Conservation (phyloP, 495 filamentous ascomycete species). For the Clavariopsis aquatica region DNA sequence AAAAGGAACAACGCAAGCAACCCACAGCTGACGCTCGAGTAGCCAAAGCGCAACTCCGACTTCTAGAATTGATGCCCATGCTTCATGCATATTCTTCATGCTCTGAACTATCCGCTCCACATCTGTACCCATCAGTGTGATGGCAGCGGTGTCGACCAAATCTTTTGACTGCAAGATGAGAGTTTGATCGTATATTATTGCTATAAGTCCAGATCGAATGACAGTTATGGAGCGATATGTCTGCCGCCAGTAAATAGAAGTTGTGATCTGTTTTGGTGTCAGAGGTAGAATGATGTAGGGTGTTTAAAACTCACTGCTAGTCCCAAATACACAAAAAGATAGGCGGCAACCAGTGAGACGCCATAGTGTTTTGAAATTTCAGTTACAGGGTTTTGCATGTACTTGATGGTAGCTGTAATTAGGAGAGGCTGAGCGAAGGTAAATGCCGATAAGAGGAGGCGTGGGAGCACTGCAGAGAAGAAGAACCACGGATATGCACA, state of each 20-base stretch:
- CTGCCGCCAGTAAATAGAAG: not conserved
- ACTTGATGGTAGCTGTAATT: not conserved
- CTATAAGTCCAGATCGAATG: not conserved
- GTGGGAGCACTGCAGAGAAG: not conserved
- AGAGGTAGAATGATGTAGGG: not conserved
- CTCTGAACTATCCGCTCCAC: constrained; percentile 1
- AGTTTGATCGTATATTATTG: not conserved
- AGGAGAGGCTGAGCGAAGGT: constrained; percentile 2
- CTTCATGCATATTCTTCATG: constrained; percentile 1
- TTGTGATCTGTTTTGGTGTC: not conserved
- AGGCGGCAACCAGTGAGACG: not conserved
- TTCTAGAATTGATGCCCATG: constrained; percentile 1
- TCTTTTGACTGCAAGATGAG: not conserved
- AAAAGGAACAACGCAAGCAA: not conserved
- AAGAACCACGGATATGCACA: not conserved
- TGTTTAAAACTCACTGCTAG: not conserved
- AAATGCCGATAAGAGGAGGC: not conserved
- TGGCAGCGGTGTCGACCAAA: not conserved
- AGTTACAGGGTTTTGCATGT: not conserved
- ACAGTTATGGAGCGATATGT: not conserved
- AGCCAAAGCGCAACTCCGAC: constrained; percentile 2
- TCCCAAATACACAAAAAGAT: not conserved
- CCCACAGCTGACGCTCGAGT: not conserved
- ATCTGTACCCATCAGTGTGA: constrained; percentile 8
- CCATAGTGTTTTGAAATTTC: constrained; percentile 2